These are phyloP conservation scores for Penicillium expansum DNA, from an alignment of 2,329 filamentous ascomycete genomes.

Conservation along the genomic window DNA sequence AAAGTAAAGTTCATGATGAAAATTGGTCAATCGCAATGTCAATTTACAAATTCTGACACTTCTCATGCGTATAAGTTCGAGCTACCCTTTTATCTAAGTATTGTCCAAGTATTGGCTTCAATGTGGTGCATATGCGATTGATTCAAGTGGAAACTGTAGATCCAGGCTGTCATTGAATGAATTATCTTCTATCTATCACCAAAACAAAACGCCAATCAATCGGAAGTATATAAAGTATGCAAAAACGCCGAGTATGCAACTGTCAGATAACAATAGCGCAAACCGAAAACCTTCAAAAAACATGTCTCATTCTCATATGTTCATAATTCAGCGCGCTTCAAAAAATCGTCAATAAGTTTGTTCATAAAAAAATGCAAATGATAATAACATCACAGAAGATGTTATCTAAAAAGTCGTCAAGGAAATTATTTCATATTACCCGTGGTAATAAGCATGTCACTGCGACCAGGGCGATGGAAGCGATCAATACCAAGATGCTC, in stretches of 20 bases:
- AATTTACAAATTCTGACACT: background rate
- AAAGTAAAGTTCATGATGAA: constrained; percentile 28
- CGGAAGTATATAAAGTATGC: background rate
- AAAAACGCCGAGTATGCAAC: constrained; percentile 12
- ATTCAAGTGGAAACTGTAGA: background rate
- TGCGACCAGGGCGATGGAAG: constrained; percentile 44
- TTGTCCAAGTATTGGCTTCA: background rate
- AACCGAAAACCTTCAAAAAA: background rate
- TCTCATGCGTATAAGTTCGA: background rate
- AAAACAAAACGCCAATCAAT: background rate
- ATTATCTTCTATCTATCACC: background rate
- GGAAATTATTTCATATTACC: constrained; percentile 27
- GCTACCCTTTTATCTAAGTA: background rate
- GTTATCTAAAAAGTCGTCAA: constrained; percentile 2
- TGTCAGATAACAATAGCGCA: background rate
- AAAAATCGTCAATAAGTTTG: background rate
- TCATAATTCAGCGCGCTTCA: background rate
- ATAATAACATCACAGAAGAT: constrained; percentile 4
- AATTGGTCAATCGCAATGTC: rapidly evolving
- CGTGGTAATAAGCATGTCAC: constrained; percentile 46
- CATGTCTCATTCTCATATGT: background rate
- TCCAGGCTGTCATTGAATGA: background rate
- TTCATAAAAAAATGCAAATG: constrained; percentile 2
- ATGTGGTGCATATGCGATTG: background rate
- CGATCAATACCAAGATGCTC: constrained; percentile 62